These are phyloP conservation scores for Parietaria judaica DNA, from an alignment of 306 rosid species.

Conservation along the genomic window DNA sequence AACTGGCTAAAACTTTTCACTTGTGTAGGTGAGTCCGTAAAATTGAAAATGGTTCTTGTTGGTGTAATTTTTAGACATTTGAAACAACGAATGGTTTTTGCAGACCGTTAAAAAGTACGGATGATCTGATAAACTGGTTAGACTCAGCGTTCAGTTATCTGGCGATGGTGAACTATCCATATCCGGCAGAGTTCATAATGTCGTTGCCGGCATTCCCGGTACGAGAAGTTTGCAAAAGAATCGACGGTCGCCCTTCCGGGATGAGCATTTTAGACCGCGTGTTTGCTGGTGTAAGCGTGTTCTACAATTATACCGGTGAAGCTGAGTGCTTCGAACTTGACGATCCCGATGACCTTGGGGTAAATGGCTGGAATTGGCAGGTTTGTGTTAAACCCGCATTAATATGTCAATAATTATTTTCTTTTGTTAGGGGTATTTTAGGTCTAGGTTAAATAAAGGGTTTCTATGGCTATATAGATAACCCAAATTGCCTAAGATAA, in stretches of 20 bases:
- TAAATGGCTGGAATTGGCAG: slow-evolving; percentile 86
- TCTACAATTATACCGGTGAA: slow-evolving; percentile 65
- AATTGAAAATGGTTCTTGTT: neutral
- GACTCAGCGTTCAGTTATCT: slow-evolving; percentile 76
- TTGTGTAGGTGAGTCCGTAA: slow-evolving; percentile 50
- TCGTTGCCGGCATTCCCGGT: slow-evolving; percentile 77
- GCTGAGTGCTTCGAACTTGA: slow-evolving; percentile 60
- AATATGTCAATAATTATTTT: too few relatives aligned
- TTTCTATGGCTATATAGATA: too few relatives aligned
- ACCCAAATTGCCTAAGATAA: too few relatives aligned
- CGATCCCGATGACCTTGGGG: slow-evolving; percentile 63
- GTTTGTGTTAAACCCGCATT: slow-evolving; percentile 25
- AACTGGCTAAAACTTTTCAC: slow-evolving; percentile 46
- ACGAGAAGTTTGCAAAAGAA: slow-evolving; percentile 67
- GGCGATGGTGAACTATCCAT: slow-evolving; percentile 86
- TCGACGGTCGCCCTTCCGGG: slow-evolving; percentile 48
- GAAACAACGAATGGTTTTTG: slow-evolving; percentile 14
- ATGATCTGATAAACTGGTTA: slow-evolving; percentile 55
- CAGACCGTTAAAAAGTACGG: slow-evolving; percentile 39
- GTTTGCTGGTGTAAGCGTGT: slow-evolving; percentile 61
- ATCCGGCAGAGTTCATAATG: slow-evolving; percentile 56
- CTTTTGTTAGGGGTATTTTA: neutral
- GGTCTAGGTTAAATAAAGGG: neutral
- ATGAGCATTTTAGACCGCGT: slow-evolving; percentile 48
- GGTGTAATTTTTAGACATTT: slow-evolving; percentile 18